Evolutionary conservation across 2,329 filamentous ascomycete species (phyloP).

Genomic region (Aspergillus neotritici): DNA sequence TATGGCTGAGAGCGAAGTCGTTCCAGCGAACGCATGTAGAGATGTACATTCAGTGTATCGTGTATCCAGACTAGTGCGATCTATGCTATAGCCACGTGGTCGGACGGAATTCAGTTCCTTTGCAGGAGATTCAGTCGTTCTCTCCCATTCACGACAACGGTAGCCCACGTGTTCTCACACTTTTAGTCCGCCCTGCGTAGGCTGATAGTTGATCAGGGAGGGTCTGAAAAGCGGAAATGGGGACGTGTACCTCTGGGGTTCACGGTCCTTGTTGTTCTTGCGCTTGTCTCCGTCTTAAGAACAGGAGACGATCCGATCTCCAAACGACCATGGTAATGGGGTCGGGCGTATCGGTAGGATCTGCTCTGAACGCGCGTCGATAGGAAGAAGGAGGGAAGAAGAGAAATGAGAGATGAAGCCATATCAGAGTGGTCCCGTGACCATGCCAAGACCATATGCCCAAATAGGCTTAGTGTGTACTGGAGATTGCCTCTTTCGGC

Average conservation of each 20-base stretch:
- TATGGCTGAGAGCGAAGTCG: too few species aligned
- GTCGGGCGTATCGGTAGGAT: constrained; percentile 45
- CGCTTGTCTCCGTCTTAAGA: constrained; percentile 34
- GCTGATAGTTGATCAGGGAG: constrained; percentile 42
- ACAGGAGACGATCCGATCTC: constrained; percentile 40
- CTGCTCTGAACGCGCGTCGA: constrained; percentile 41
- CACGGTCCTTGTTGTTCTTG: constrained; percentile 42
- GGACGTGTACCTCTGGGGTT: constrained; percentile 29
- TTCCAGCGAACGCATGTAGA: too few species aligned
- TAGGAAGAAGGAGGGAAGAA: background rate
- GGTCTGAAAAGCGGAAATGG: constrained; percentile 51
- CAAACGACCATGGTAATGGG: constrained; percentile 43
- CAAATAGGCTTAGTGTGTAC: too few species aligned
- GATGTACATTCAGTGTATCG: too few species aligned
- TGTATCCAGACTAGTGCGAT: too few species aligned
- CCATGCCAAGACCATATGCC: too few species aligned
- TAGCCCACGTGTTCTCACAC: constrained; percentile 46
- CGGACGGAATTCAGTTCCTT: too few species aligned
- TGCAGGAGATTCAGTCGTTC: background rate
- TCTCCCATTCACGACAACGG: background rate
- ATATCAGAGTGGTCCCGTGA: too few species aligned
- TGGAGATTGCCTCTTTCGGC: too few species aligned
- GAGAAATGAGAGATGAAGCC: too few species aligned
- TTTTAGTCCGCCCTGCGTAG: constrained; percentile 53
- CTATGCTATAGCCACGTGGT: too few species aligned